Conservation (phyloP, 768 basidiomycete species). For the Agaricus blazei region DNA sequence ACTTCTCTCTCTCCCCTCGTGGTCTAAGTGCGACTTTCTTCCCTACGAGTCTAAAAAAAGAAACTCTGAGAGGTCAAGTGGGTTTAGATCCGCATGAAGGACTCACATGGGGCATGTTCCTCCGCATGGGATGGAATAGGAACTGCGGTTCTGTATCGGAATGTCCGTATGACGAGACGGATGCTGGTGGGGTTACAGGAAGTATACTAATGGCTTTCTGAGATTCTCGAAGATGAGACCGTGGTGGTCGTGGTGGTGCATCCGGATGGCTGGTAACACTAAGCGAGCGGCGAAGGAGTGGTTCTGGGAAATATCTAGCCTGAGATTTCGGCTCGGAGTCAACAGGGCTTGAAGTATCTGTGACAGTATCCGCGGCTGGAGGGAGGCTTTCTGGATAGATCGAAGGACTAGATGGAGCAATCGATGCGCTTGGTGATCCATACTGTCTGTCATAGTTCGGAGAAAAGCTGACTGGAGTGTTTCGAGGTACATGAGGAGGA, state of each 20-base stretch:
- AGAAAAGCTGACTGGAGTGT: conserved; percentile 12
- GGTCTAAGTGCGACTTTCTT: background rate
- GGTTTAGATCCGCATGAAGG: background rate
- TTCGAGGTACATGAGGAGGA: conserved; percentile 15
- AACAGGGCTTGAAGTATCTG: conserved; percentile 20
- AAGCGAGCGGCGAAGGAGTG: conserved; percentile 5
- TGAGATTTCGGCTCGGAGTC: conserved; percentile 1
- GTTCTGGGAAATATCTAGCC: background rate
- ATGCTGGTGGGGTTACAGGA: conserved; percentile 12
- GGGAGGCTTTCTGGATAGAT: conserved; percentile 44
- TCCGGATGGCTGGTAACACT: conserved; percentile 1
- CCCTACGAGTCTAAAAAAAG: conserved; percentile 3
- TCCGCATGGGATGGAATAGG: background rate
- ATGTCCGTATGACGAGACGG: conserved; percentile 1
- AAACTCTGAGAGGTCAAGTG: background rate
- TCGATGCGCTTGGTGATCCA: conserved; percentile 16
- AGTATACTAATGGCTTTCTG: background rate
- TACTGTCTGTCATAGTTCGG: background rate
- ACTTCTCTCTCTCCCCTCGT: background rate
- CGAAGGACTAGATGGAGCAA: conserved; percentile 43
- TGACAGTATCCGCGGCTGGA: conserved; percentile 23
- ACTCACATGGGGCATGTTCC: conserved; percentile 8
- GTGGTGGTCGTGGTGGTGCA: conserved; percentile 16
- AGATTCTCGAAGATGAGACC: conserved; percentile 18
- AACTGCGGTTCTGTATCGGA: background rate